Evolutionary conservation across 495 filamentous ascomycete genomes (phyloP).

Genomic region (Aspergillus bertholletiae): DNA sequence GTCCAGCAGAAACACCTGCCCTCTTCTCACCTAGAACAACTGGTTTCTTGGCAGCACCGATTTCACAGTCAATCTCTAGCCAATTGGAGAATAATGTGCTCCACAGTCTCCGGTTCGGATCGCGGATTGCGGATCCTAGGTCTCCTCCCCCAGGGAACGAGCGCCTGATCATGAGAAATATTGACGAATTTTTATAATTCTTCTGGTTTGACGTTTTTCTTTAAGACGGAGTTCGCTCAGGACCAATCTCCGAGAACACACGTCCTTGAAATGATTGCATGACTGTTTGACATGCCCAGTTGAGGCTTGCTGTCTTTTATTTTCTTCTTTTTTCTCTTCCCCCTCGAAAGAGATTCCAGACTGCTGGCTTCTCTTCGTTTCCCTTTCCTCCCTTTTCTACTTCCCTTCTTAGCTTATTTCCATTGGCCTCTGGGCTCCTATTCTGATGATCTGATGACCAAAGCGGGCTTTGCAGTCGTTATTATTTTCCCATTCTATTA

Average conservation of each 20-base stretch:
- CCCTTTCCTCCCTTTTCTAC: slow-evolving; percentile 11
- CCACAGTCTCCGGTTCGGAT: slow-evolving; percentile 25
- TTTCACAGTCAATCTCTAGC: slow-evolving; percentile 29
- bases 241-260: background rate
- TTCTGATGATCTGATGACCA: slow-evolving; percentile 38
- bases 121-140: slow-evolving; percentile 41
- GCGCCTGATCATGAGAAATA: slow-evolving; percentile 49
- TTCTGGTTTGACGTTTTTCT: slow-evolving; percentile 11
- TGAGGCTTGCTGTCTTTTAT: slow-evolving; percentile 8
- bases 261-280: slow-evolving; percentile 30
- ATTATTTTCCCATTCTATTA: slow-evolving; percentile 9
- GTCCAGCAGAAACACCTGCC: slow-evolving; percentile 28
- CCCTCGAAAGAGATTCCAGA: background rate
- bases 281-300: slow-evolving; percentile 27
- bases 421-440: slow-evolving; percentile 18
- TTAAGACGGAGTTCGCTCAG: background rate
- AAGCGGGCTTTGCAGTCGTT: slow-evolving; percentile 49
- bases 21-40: slow-evolving; percentile 50
- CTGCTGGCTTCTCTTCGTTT: background rate
- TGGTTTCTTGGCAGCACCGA: slow-evolving; percentile 40
- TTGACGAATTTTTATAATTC: slow-evolving; percentile 50
- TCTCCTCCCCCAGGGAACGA: slow-evolving; percentile 46
- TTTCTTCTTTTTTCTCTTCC: slow-evolving; percentile 7
- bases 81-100: slow-evolving; percentile 30
- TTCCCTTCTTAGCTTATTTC: background rate